Evolutionary conservation across 169 alveolate species (phyloP).

Genomic region (Eimeria nieschulzi): DNA sequence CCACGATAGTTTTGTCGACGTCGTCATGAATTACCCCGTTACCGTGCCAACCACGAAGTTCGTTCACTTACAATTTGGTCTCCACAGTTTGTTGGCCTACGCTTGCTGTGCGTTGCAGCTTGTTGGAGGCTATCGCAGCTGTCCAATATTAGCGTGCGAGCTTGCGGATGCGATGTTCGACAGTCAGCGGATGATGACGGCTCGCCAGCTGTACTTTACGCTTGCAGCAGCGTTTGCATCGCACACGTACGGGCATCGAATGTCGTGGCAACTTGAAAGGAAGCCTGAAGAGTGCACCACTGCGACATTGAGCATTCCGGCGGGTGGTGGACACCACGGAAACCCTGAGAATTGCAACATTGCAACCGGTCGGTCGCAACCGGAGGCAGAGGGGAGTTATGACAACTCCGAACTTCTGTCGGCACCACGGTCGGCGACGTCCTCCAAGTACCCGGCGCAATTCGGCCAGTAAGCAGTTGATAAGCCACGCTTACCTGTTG

Average conservation of each 20-base stretch:
- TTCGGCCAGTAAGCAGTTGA: constrained; percentile 15
- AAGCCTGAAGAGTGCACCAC: constrained; percentile 11
- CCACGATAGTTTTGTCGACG: too few species aligned
- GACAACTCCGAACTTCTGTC: neutral
- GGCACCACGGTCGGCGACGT: neutral
- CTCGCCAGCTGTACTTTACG: constrained; percentile 74
- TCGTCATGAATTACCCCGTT: too few species aligned
- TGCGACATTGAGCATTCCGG: neutral
- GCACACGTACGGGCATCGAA: constrained; percentile 11
- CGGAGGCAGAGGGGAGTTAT: neutral
- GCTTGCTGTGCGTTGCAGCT: constrained; percentile 52
- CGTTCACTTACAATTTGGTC: too few species aligned
- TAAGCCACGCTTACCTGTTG: constrained; percentile 41
- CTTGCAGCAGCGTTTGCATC: constrained; percentile 64
- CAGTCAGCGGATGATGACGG: constrained; percentile 69
- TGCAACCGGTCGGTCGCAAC: neutral
- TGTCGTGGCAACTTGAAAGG: constrained; percentile 58
- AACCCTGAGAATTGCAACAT: neutral
- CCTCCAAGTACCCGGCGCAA: constrained; percentile 1
- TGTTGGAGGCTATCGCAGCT: constrained; percentile 65
- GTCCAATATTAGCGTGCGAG: constrained; percentile 74
- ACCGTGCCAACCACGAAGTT: too few species aligned
- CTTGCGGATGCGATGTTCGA: constrained; percentile 75
- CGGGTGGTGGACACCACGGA: neutral
- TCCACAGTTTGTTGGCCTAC: neutral